Percentiles rank a stretch among this genome's conserved stretches.
Evolutionary conservation across 2,329 filamentous ascomycete species (phyloP).

Genomic region (Sclerotinia trifoliorum): DNA sequence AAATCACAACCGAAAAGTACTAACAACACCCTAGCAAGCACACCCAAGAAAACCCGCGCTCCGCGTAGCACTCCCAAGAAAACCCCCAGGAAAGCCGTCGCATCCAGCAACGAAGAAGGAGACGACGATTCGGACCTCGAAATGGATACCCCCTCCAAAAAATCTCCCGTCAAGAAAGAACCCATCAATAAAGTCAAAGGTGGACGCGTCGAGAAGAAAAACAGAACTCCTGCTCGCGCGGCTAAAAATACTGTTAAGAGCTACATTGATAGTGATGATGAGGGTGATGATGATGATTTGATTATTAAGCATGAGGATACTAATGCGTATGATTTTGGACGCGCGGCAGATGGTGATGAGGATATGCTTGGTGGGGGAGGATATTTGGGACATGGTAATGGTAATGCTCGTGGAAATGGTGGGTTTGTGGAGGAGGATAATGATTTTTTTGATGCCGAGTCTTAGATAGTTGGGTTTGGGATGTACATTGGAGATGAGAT

Average conservation of each 20-base stretch:
- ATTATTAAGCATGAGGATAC: constrained; percentile 14
- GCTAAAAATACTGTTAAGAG: background rate
- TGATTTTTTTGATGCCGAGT: constrained; percentile 2
- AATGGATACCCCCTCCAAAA: constrained; percentile 25
- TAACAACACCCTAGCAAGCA: constrained; percentile 18
- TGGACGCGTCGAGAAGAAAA: constrained; percentile 30
- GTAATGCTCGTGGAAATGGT: too few species aligned
- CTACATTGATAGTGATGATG: constrained; percentile 20
- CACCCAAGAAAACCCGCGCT: constrained; percentile 16
- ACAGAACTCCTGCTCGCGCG: background rate
- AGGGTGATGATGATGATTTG: constrained; percentile 20
- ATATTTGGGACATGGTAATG: background rate
- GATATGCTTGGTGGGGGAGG: constrained; percentile 7
- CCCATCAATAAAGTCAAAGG: constrained; percentile 30
- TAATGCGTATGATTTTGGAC: background rate
- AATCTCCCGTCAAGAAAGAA: constrained; percentile 27
- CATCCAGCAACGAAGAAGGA: constrained; percentile 18
- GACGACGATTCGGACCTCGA: constrained; percentile 23
- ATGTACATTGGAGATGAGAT: background rate
- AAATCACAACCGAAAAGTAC: constrained; percentile 25
- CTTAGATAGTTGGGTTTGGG: background rate
- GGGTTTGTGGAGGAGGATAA: background rate
- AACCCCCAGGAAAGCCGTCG: background rate
- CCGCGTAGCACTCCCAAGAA: constrained; percentile 1
- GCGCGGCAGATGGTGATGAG: background rate